phyloP scores from a whole-genome alignment of 768 basidiomycete genomes.

The Russula griseocarnosa region DNA sequence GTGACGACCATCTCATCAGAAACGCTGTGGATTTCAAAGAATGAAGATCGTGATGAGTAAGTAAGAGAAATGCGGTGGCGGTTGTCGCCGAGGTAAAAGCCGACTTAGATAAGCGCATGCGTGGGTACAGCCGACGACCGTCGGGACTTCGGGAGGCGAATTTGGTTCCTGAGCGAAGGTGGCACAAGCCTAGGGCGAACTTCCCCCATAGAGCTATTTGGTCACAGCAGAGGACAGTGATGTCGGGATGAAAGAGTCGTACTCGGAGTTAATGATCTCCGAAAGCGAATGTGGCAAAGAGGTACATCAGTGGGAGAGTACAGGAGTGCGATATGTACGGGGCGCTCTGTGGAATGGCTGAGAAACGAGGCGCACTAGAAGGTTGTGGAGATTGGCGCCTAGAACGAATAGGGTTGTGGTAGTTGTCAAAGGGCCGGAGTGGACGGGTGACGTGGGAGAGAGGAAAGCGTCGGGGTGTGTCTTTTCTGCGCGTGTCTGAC shows the following conservation, averaged over 20 bases:
- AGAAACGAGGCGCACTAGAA: constrained; percentile 24
- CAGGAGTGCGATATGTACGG: constrained; percentile 24
- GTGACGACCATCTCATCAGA: not conserved
- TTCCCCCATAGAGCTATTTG: not conserved
- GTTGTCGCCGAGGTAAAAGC: constrained; percentile 8
- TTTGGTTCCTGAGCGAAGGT: not conserved
- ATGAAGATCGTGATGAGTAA: not conserved
- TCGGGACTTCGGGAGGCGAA: constrained; percentile 12
- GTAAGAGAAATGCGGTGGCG: not conserved
- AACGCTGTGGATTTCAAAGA: constrained; percentile 10
- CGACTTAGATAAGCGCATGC: constrained; percentile 10
- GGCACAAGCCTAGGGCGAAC: not conserved
- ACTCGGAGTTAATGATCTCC: constrained; percentile 18
- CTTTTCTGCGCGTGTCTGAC: not conserved
- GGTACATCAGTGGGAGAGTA: not conserved
- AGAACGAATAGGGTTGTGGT: constrained; percentile 1
- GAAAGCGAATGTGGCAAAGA: constrained; percentile 1
- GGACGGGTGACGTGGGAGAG: constrained; percentile 10
- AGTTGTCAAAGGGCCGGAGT: constrained; percentile 15
- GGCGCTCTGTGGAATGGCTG: constrained; percentile 11
- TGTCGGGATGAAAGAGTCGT: constrained; percentile 1
- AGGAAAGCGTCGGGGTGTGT: not conserved
- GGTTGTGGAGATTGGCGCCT: constrained; percentile 16
- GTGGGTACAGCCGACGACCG: not conserved
- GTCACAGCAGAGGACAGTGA: not conserved